Conservation (phyloP, 805 yeast species). For the Yamadazyma akitaensis region DNA sequence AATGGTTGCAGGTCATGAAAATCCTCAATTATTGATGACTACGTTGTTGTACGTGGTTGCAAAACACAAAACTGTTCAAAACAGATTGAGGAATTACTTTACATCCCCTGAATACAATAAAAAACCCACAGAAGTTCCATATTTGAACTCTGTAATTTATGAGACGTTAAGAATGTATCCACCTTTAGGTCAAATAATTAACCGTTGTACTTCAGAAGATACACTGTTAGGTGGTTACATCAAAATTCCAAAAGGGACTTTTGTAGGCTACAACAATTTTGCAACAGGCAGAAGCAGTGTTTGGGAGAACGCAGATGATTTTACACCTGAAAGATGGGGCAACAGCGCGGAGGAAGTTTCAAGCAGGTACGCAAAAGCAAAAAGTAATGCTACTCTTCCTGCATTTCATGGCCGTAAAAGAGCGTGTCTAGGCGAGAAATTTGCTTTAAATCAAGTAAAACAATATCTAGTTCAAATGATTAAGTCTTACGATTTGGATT, state of each 20-base stretch:
- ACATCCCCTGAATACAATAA: conserved; percentile 1
- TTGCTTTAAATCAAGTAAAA: conserved; percentile 48
- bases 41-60: conserved; percentile 47
- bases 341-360: conserved; percentile 30
- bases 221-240: conserved; percentile 41
- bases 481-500: conserved; percentile 28
- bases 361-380: conserved; percentile 39
- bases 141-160: conserved; percentile 34
- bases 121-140: conserved; percentile 14
- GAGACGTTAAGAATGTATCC: conserved; percentile 53
- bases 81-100: conserved; percentile 21
- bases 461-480: conserved; percentile 37
- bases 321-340: conserved; percentile 56
- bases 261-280: conserved; percentile 55
- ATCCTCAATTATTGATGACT: conserved; percentile 51
- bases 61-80: conserved; percentile 37
- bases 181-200: conserved; percentile 55
- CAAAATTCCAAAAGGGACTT: conserved; percentile 46
- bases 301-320: conserved; percentile 46
- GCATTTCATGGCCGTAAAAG: conserved; percentile 60
- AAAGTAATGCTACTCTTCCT: conserved; percentile 44
- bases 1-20: conserved; percentile 62
- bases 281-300: conserved; percentile 46
- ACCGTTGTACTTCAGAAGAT: conserved; percentile 40
- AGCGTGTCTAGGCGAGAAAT: conserved; percentile 59